Base-by-base conservation (phyloP, 257 asterid species). In the Nicotiana paniculata region DNA sequence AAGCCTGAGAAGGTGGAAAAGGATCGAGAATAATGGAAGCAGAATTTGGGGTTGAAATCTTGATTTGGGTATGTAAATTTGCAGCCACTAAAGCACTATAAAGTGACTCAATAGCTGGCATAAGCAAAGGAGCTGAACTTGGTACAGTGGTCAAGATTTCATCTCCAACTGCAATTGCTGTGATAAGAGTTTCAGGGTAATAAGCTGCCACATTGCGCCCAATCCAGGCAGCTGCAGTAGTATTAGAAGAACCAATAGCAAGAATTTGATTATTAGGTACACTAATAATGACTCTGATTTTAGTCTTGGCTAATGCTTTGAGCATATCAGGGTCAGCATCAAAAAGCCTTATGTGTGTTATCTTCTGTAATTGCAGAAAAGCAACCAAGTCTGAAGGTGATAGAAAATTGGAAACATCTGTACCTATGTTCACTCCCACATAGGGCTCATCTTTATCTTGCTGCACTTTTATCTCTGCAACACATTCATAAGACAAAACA, bases 221-320 rank as follows among this genome's bases (percentile, higher is more conserved):
- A 46, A 96, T 79, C 99, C 98, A 94, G n/a, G 96, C 21, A 85
- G 98, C 98, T 67, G 98, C 98, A 77, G 98, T 96, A 88, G 95
- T 87, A 86, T 93, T 96, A 81, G 98, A 94, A 82, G 99, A 94
- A 79, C 98, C 99, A 63, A 94, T 91, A 1, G 97, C 98, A 57
- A 94, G 88, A 59, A 96, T 90, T 88, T 96, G 99, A 83, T 94
- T 96, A 84, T 96, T 96, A 82, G 99, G 99, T 18, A 96, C 98
- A 63, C 99, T 88, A 75, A 96, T 88, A 53, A 89, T 90, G 80
- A 96, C 98, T 82, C 92, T 86, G 84, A 96, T 94, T 87, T 93
- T 90, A 83, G 98, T 94, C 67, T 91, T 90, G 18, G 97, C 92
- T n/a, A 96, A 92, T 12, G 94, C 92, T 80, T 90, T 90, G 86